A percentile compares a stretch with the other conserved stretches of the same genome.
These are phyloP conservation scores for Aspergillus conjunctus DNA, from an alignment of 495 filamentous ascomycete genomes.

Conservation along the genomic window DNA sequence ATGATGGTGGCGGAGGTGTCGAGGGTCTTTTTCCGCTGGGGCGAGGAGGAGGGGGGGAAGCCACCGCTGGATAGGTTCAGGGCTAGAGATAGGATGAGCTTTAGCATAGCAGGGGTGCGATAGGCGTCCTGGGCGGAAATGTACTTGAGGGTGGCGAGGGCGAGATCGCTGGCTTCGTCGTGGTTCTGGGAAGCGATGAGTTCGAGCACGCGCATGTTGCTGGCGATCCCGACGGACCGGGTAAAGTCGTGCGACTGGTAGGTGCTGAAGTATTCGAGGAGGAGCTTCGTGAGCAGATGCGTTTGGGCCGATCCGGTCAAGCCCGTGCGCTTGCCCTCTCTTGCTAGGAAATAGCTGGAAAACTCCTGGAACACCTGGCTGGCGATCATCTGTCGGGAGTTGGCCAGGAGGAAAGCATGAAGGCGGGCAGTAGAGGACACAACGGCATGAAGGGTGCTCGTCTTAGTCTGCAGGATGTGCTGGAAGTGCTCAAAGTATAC, in stretches of 20 bases:
- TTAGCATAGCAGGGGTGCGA: constrained; percentile 21
- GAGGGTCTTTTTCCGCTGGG: constrained; percentile 14
- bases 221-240: constrained; percentile 42
- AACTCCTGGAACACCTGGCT: constrained; percentile 32
- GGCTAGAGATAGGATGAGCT: constrained; percentile 27
- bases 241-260: constrained; percentile 39
- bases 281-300: constrained; percentile 33
- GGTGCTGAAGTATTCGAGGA: constrained; percentile 38
- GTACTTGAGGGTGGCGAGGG: constrained; percentile 34
- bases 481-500: constrained; percentile 47
- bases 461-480: constrained; percentile 32
- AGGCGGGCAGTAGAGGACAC: constrained; percentile 37
- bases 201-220: constrained; percentile 32
- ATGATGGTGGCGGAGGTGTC: constrained; percentile 23
- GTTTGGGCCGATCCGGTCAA: constrained; percentile 30
- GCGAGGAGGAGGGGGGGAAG: not conserved
- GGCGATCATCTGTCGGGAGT: constrained; percentile 31
- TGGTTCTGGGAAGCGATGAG: constrained; percentile 34
- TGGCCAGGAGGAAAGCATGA: constrained; percentile 36
- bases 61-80: constrained; percentile 26
- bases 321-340: constrained; percentile 38
- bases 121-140: constrained; percentile 27
- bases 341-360: constrained; percentile 34
- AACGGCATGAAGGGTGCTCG: constrained; percentile 31
- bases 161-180: constrained; percentile 36